Conservation (phyloP, 2,329 filamentous ascomycete genomes). For the Cephalotrichum gorgonifer region DNA sequence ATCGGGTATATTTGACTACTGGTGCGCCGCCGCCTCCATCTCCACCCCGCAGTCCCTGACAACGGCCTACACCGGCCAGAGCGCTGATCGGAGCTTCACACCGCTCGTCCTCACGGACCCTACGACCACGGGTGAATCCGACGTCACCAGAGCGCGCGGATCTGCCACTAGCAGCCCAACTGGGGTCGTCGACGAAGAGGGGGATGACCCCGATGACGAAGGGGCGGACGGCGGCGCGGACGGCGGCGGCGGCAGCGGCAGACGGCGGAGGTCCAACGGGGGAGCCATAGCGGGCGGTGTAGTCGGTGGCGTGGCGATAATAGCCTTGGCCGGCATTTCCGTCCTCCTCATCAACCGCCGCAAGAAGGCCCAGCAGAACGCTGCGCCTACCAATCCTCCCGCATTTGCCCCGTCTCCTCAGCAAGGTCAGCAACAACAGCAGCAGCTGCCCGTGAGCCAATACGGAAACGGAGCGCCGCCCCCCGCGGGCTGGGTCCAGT, state of each 20-base stretch:
- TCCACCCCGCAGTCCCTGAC: conserved; percentile 22
- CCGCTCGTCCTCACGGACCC: conserved; percentile 5
- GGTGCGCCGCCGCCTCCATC: conserved; percentile 24
- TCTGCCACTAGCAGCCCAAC: too few relatives aligned
- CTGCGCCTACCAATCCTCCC: conserved; percentile 3
- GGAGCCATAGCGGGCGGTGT: conserved; percentile 27
- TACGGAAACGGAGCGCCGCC: too few relatives aligned
- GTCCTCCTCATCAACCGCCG: conserved; percentile 20
- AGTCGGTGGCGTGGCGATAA: conserved; percentile 23
- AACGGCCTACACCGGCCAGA: conserved; percentile 30
- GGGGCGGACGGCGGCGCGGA: not conserved
- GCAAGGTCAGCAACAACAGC: conserved; percentile 6
- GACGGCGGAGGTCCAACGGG: conserved; percentile 13
- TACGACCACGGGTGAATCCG: too few relatives aligned
- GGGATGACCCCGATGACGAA: not conserved
- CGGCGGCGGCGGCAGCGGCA: not conserved
- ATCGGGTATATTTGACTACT: conserved; percentile 30
- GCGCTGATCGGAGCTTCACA: conserved; percentile 16
- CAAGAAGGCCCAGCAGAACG: conserved; percentile 15
- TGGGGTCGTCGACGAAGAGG: not conserved
- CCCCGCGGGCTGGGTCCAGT: too few relatives aligned
- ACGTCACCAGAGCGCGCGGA: too few relatives aligned
- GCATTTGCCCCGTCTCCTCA: conserved; percentile 1
- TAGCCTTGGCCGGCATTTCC: conserved; percentile 17
- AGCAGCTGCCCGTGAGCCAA: conserved; percentile 10